Evolutionary conservation across 208 protist genomes (phyloP).

Genomic region (Crithidia bombi): DNA sequence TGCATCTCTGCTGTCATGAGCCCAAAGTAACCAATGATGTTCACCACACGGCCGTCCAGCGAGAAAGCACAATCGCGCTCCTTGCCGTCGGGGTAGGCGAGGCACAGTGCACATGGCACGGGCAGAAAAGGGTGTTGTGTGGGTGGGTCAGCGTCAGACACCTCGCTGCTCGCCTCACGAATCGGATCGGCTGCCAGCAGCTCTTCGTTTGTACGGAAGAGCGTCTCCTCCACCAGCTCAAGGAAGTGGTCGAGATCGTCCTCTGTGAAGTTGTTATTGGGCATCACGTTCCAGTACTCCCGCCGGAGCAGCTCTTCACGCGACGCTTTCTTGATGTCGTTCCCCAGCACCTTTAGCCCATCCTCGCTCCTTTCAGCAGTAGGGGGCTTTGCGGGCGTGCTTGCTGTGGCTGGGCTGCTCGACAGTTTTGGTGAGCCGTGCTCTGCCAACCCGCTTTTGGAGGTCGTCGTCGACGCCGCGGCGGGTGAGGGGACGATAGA

Average conservation of each 20-base stretch:
- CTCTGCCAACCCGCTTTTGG: neutral
- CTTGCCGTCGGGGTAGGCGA: conserved; percentile 77
- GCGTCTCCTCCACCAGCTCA: conserved; percentile 52
- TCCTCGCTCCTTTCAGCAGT: neutral
- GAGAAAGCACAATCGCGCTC: conserved; percentile 66
- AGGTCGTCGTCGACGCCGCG: neutral
- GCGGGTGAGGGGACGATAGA: neutral
- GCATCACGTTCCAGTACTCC: conserved; percentile 66
- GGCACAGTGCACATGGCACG: conserved; percentile 80
- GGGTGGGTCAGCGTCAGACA: neutral
- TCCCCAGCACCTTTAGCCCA: conserved; percentile 4
- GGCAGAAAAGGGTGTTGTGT: conserved; percentile 46
- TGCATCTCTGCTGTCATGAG: conserved; percentile 62
- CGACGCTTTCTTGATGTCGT: neutral
- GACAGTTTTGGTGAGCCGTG: neutral
- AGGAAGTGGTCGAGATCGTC: conserved; percentile 77
- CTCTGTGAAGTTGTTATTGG: conserved; percentile 65
- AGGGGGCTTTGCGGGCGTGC: neutral
- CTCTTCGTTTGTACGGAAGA: conserved; percentile 67
- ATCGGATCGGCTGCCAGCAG: conserved; percentile 52
- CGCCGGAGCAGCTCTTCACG: conserved; percentile 15
- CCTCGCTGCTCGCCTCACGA: neutral
- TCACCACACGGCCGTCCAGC: conserved; percentile 70
- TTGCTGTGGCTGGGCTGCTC: neutral
- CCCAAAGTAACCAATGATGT: conserved; percentile 89